These are phyloP conservation scores for Chaetomidium leptoderma DNA, from an alignment of 495 filamentous ascomycete genomes.

Conservation along the genomic window DNA sequence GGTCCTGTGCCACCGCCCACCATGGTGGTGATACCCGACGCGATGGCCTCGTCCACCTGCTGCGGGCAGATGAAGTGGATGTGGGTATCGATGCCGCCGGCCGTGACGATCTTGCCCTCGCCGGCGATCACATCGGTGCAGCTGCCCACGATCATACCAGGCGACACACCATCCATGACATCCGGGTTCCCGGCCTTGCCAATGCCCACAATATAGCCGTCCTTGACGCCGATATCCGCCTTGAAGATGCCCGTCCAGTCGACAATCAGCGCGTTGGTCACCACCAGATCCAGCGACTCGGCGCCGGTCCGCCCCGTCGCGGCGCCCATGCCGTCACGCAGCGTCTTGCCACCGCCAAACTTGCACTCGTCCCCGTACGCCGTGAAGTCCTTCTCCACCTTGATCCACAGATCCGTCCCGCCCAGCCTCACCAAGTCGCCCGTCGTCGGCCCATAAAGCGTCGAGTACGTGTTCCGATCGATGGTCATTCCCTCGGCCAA, in stretches of 20 bases:
- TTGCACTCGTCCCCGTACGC: constrained; percentile 90
- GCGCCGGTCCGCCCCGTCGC: constrained; percentile 67
- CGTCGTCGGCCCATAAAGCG: constrained; percentile 90
- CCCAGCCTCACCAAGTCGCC: constrained; percentile 82
- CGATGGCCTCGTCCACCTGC: constrained; percentile 79
- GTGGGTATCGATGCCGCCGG: constrained; percentile 88
- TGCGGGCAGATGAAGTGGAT: constrained; percentile 98
- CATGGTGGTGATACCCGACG: constrained; percentile 88
- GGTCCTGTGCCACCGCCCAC: constrained; percentile 94
- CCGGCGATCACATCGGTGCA: constrained; percentile 96
- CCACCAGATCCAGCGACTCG: constrained; percentile 77
- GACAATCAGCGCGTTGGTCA: constrained; percentile 88
- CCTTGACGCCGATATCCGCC: constrained; percentile 91
- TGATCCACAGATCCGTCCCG: constrained; percentile 83
- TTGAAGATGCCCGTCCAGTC: constrained; percentile 95
- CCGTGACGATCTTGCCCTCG: constrained; percentile 89
- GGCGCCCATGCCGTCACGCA: constrained; percentile 96
- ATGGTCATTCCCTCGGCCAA: constrained; percentile 60
- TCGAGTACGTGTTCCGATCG: constrained; percentile 70
- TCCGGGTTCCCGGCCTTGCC: constrained; percentile 97
- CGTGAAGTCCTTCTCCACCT: constrained; percentile 83
- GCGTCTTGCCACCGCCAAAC: constrained; percentile 92
- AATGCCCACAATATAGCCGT: constrained; percentile 83
- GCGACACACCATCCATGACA: constrained; percentile 84
- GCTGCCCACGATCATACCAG: constrained; percentile 75